A percentile compares a stretch with the other conserved stretches of the same genome.
Conservation (phyloP, 148 eudicot genomes). For the Nepenthes mirabilis region DNA sequence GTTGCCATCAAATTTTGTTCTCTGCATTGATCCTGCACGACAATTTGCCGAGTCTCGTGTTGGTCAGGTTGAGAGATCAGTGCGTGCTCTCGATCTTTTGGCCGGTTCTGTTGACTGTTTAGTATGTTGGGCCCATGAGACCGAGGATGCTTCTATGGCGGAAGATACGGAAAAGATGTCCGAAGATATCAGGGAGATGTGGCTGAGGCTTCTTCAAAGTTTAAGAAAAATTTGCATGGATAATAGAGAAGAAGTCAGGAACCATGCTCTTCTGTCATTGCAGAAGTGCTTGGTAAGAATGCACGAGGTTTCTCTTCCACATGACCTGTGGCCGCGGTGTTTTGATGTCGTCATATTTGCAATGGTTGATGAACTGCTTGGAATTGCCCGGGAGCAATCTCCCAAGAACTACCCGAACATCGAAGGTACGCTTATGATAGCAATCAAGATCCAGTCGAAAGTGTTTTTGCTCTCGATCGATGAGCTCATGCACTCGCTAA, state of each 20-base stretch:
- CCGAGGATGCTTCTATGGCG: conserved; percentile 18
- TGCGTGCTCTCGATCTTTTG: conserved; percentile 24
- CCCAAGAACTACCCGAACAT: conserved; percentile 24
- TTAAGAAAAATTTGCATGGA: conserved; percentile 24
- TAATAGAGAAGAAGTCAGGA: conserved; percentile 30
- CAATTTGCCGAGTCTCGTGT: conserved; percentile 39
- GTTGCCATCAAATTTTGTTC: conserved; percentile 26
- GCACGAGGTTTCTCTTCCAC: conserved; percentile 15
- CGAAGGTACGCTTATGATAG: conserved; percentile 14
- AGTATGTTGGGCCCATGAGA: conserved; percentile 16
- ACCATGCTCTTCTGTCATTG: conserved; percentile 22
- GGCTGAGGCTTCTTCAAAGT: conserved; percentile 33
- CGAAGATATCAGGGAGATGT: conserved; percentile 33
- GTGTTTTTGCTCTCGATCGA: conserved; percentile 18
- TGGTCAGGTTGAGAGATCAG: conserved; percentile 19
- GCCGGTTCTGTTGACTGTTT: conserved; percentile 23
- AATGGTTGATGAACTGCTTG: conserved; percentile 21
- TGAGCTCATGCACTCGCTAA: conserved; percentile 11
- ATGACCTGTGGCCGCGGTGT: conserved; percentile 24
- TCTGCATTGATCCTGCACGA: conserved; percentile 24
- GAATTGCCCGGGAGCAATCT: conserved; percentile 15
- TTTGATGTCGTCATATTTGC: conserved; percentile 30
- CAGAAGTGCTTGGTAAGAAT: conserved; percentile 22
- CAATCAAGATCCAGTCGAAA: conserved; percentile 22
- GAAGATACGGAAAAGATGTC: conserved; percentile 21